These are phyloP conservation scores for Coemansia sp. DNA, from an alignment of 192 early-diverging fungal genomes.

Conservation along the genomic window DNA sequence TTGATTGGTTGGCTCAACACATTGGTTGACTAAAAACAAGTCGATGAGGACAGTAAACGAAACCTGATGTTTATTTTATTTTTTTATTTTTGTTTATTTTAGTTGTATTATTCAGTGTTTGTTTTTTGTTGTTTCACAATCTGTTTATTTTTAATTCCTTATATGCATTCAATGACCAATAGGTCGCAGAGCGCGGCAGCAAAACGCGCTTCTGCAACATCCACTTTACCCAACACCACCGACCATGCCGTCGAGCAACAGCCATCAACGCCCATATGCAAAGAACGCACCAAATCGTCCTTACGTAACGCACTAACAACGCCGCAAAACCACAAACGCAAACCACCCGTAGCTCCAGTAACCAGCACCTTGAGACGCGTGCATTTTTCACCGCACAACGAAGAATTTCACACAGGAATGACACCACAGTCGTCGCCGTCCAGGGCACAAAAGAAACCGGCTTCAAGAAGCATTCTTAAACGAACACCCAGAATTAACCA, in stretches of 20 bases:
- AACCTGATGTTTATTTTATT: no score
- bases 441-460: slow-evolving; percentile 27
- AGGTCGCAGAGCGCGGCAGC: neutral
- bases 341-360: neutral
- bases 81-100: neutral
- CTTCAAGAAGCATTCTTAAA: slow-evolving; percentile 43
- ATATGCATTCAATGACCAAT: slow-evolving; percentile 2
- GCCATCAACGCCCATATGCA: neutral
- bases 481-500: slow-evolving; percentile 8
- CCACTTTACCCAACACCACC: neutral
- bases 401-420: slow-evolving; percentile 32
- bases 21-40: no score
- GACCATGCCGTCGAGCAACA: neutral
- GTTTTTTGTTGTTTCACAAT: neutral
- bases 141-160: neutral
- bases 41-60: no score
- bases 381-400: slow-evolving; percentile 46
- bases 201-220: neutral
- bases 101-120: no score
- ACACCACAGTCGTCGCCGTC: slow-evolving; percentile 52
- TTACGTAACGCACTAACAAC: neutral
- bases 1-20: no score
- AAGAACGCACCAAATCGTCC: neutral
- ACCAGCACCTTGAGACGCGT: slow-evolving; percentile 34
- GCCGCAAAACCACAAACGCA: slow-evolving; percentile 11